Percentiles rank a stretch among this genome's conserved stretches.
phyloP scores from a whole-genome alignment of 441 rosid genomes.

The Adansonia rubrostipa region DNA sequence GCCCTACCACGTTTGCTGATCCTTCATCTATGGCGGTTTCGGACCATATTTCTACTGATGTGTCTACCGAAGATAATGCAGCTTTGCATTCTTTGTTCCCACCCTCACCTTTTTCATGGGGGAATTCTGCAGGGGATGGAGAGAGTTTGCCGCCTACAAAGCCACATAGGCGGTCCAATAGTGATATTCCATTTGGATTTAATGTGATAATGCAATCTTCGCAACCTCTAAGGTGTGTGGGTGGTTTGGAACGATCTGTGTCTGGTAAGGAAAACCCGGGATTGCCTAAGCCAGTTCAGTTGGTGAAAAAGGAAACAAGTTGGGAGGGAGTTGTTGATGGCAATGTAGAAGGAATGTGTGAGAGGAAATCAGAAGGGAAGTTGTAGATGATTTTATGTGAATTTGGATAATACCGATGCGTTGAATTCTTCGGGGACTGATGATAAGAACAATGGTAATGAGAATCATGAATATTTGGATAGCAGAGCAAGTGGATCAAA shows the following conservation, averaged over 20 bases:
- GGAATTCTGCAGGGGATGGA: constrained; percentile 46
- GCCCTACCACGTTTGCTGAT: constrained; percentile 68
- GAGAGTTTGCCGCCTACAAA: constrained; percentile 84
- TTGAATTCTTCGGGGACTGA: constrained; percentile 70
- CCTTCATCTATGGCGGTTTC: constrained; percentile 42
- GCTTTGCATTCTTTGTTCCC: constrained; percentile 59
- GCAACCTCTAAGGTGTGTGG: constrained; percentile 46
- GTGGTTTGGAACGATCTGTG: constrained; percentile 47
- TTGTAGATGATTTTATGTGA: constrained; percentile 91
- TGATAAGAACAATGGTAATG: constrained; percentile 65
- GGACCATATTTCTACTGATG: constrained; percentile 55
- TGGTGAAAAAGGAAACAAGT: constrained; percentile 66
- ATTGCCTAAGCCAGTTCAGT: constrained; percentile 58
- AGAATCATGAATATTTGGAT: constrained; percentile 82
- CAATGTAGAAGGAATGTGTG: constrained; percentile 66
- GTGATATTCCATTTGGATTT: constrained; percentile 81
- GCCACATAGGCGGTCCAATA: constrained; percentile 81
- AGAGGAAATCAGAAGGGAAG: constrained; percentile 79
- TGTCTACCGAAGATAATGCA: constrained; percentile 68
- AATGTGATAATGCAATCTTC: constrained; percentile 53
- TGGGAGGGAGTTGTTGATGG: constrained; percentile 57
- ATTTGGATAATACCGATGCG: constrained; percentile 79
- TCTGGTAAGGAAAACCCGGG: constrained; percentile 54
- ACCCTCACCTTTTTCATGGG: constrained; percentile 62
- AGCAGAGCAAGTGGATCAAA: constrained; percentile 88